phyloP scores from a whole-genome alignment of 2,329 filamentous ascomycete species.

The Shiraia bambusicola region DNA sequence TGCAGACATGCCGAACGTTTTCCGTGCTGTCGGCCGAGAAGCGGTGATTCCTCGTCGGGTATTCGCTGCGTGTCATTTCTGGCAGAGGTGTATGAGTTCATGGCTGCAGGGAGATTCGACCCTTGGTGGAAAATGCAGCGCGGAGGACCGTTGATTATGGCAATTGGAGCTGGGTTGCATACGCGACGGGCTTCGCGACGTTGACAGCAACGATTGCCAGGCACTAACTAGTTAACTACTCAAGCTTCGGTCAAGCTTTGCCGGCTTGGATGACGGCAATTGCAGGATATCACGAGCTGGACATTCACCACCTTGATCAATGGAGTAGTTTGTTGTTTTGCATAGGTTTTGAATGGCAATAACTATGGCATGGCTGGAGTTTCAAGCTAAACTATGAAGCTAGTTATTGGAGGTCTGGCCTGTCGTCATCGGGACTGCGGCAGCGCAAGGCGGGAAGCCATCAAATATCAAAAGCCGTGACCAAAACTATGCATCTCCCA shows the following conservation, averaged over 20 bases:
- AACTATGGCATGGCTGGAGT: conserved; percentile 10
- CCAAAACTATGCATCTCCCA: conserved; percentile 30
- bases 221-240: too few relatives aligned
- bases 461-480: conserved; percentile 18
- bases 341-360: conserved; percentile 13
- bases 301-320: conserved; percentile 10
- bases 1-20: conserved; percentile 26
- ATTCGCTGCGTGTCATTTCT: conserved; percentile 11
- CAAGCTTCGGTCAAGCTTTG: conserved; percentile 30
- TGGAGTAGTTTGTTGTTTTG: conserved; percentile 2
- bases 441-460: conserved; percentile 9
- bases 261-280: conserved; percentile 23
- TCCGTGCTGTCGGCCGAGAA: conserved; percentile 28
- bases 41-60: conserved; percentile 36
- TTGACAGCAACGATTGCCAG: conserved; percentile 14
- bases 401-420: conserved; percentile 27
- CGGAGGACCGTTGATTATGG: conserved; percentile 11
- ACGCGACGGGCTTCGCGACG: neutral
- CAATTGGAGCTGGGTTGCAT: conserved; percentile 10
- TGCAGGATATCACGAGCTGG: conserved; percentile 25
- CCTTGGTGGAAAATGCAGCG: conserved; percentile 5
- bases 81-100: conserved; percentile 12
- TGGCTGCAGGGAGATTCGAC: conserved; percentile 14
- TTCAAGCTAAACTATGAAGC: conserved; percentile 10
- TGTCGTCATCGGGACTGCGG: conserved; percentile 45